Evolutionary conservation across 2,329 filamentous ascomycete species (phyloP), one percentile per base, ranked within the genome.

Genomic region (Parastagonospora nodorum): DNA sequence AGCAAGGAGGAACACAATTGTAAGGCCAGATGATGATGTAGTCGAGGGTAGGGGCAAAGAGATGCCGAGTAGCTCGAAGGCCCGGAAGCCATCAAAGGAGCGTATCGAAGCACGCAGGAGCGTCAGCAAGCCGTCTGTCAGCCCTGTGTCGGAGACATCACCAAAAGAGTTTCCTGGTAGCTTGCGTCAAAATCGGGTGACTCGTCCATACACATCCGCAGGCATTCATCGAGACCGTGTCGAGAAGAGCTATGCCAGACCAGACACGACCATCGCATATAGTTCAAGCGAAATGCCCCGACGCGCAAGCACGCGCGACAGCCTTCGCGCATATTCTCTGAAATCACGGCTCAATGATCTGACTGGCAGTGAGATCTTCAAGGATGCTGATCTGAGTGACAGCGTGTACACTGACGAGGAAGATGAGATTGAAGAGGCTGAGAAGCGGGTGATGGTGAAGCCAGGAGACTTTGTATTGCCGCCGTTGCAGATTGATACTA

Each of bases 401-500:
- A 69, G 66, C 32, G 62, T 59, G 12, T 72, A 71, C 45, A 66
- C 66, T 9, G 55, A 58, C 12, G 65, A 68, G 36, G 62, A 68
- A 50, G 55, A 61, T 11, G 63, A 64, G 32, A 65, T 69, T 31
- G 58, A 64, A 38, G 61, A 66, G 28, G 61, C 60, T 8, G 53
- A 63, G 39, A 60, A 58, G 30, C 48, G 63, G 24, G 53, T 50
- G 2, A 67, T 61, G 1, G 50, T 67, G 35, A 67, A 60, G 38
- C 54, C 59, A 4, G 51, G 47, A 15, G 51, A 64, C 28, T 69
- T 58, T 38, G 53, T 50, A 2, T 50, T 66, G 7, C 62, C 57
- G 8, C 65, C 65, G 1, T 45, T 69, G 2, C 62, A 67, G 7
- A 39, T 66, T 11, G 55, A 58, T 24, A 55, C 43, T 5, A 27